Conservation (phyloP, 2,329 filamentous ascomycete species). For the Rutstroemia sydowiana region DNA sequence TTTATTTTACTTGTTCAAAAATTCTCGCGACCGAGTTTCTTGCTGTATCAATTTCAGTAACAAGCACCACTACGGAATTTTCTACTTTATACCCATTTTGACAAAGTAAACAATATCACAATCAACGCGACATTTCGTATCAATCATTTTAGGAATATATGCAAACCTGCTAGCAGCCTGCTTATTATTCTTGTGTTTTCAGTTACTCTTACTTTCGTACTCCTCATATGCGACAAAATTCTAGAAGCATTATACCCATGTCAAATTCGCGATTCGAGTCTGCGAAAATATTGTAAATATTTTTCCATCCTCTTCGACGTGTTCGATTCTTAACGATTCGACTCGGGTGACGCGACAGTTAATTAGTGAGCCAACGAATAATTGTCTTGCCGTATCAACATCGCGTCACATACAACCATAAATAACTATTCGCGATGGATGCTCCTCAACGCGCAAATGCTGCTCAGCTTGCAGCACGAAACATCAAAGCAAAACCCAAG, state of each 20-base stretch:
- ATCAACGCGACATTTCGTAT: not conserved
- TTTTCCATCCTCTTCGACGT: not conserved
- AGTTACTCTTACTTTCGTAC: too few species aligned
- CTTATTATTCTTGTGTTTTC: too few species aligned
- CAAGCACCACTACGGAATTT: too few species aligned
- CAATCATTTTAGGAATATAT: too few species aligned
- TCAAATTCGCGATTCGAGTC: not conserved
- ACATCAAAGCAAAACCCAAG: conserved; percentile 23
- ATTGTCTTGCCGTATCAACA: not conserved
- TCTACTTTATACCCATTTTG: not conserved
- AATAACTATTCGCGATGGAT: conserved; percentile 17
- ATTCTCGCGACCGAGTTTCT: not conserved
- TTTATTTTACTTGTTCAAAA: not conserved
- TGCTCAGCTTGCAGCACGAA: conserved; percentile 28
- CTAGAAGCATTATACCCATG: not conserved
- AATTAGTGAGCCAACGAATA: not conserved
- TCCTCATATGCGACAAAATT: too few species aligned
- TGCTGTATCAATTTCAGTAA: too few species aligned
- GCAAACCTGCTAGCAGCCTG: not conserved
- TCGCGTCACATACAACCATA: not conserved
- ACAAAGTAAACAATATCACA: not conserved
- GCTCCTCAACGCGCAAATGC: conserved; percentile 25
- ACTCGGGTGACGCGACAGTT: not conserved
- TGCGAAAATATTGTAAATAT: not conserved
- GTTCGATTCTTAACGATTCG: not conserved